These are phyloP conservation scores for Ustanciosporium gigantosporum DNA, from an alignment of 1,284 basidiomycete genomes.

Conservation along the genomic window DNA sequence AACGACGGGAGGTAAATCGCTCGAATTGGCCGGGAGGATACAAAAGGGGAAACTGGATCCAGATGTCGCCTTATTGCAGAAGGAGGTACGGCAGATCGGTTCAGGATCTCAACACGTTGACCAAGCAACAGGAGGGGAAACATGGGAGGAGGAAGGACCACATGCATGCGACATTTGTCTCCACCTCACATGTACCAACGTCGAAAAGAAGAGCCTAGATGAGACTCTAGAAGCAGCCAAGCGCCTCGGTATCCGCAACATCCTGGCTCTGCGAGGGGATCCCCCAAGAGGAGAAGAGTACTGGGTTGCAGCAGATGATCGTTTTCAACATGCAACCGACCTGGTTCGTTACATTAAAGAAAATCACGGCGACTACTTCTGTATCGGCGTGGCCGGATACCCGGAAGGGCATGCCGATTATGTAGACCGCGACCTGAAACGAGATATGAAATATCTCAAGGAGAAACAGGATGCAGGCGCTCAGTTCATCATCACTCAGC, in stretches of 20 bases:
- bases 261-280: conserved; percentile 84
- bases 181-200: conserved; percentile 96
- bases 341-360: conserved; percentile 87
- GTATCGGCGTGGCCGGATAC: conserved; percentile 90
- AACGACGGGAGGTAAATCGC: conserved; percentile 80
- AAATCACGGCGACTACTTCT: conserved; percentile 84
- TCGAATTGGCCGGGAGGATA: conserved; percentile 70
- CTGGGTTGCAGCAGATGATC: conserved; percentile 81
- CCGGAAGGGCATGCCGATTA: conserved; percentile 78
- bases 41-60: conserved; percentile 50
- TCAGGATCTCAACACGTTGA: too few species aligned
- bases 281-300: conserved; percentile 90
- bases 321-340: conserved; percentile 85
- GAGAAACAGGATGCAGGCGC: conserved; percentile 92
- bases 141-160: conserved; percentile 66
- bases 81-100: too few species aligned
- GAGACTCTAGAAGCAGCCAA: conserved; percentile 80
- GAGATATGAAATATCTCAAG: conserved; percentile 79
- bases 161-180: conserved; percentile 82
- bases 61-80: conserved; percentile 6
- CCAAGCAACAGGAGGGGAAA: conserved; percentile 3
- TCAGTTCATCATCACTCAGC: conserved; percentile 92
- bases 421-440: conserved; percentile 69
- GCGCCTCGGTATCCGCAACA: conserved; percentile 80
- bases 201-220: conserved; percentile 74